Percentiles rank a stretch among this genome's conserved stretches.
Evolutionary conservation across 2,329 filamentous ascomycete genomes (phyloP).

Genomic region (Dothidotthia symphoricarpi): DNA sequence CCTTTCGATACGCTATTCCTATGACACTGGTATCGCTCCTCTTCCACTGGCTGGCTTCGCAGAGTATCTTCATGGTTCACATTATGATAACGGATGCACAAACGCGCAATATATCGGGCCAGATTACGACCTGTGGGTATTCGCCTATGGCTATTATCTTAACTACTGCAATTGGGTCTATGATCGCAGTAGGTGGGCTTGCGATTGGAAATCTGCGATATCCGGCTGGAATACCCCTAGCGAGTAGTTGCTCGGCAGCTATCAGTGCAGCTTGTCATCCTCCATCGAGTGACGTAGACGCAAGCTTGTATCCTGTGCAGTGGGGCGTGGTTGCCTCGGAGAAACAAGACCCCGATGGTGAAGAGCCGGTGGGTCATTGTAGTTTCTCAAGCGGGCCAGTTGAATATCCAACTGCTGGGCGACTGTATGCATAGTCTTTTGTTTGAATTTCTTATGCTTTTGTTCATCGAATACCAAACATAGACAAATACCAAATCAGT

Average conservation of each 20-base stretch:
- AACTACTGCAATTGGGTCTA: slow-evolving; percentile 6
- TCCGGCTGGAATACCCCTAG: slow-evolving; percentile 28
- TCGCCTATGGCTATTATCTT: slow-evolving; percentile 14
- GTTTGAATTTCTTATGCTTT: background rate
- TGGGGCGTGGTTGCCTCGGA: slow-evolving; percentile 27
- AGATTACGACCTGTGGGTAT: slow-evolving; percentile 10
- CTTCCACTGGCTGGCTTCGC: slow-evolving; percentile 48
- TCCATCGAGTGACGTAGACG: slow-evolving; percentile 10
- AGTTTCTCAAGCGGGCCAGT: slow-evolving; percentile 21
- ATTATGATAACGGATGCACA: slow-evolving; percentile 13
- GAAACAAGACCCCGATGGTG: background rate
- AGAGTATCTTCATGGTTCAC: slow-evolving; percentile 44
- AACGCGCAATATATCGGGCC: background rate
- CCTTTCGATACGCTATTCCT: slow-evolving; percentile 41
- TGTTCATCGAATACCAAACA: too few species aligned
- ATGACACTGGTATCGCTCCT: slow-evolving; percentile 33
- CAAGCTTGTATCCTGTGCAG: slow-evolving; percentile 18
- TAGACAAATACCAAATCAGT: too few species aligned
- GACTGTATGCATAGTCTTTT: slow-evolving; percentile 8
- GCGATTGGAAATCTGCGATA: slow-evolving; percentile 13
- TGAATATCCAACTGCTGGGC: slow-evolving; percentile 8
- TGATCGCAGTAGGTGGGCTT: slow-evolving; percentile 12
- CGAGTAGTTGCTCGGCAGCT: slow-evolving; percentile 27
- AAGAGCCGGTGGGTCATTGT: slow-evolving; percentile 15
- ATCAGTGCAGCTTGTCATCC: slow-evolving; percentile 39